A percentile compares a stretch with the other conserved stretches of the same genome.
Conservation (phyloP, 2,329 filamentous ascomycete genomes). For the Ascochyta pisi region DNA sequence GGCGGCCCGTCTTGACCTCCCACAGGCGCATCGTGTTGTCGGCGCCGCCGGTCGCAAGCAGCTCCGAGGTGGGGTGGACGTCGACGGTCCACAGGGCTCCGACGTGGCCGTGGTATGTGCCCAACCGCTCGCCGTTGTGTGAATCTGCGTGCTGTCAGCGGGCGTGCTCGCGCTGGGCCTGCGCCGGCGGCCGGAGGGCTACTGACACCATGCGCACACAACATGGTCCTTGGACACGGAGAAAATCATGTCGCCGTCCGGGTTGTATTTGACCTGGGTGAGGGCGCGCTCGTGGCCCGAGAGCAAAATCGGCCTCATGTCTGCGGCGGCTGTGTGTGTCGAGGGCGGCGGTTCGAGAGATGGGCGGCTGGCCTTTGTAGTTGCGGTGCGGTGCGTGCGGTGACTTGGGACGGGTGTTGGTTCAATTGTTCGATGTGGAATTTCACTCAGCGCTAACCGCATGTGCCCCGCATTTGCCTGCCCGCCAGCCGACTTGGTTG, state of each 20-base stretch:
- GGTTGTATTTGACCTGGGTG: conserved; percentile 85
- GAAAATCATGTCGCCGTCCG: conserved; percentile 96
- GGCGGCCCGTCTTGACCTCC: conserved; percentile 91
- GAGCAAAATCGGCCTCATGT: conserved; percentile 95
- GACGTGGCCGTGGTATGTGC: conserved; percentile 92
- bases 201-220: conserved; percentile 85
- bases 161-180: conserved; percentile 5
- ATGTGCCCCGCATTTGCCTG: conserved; percentile 17
- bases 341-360: conserved; percentile 21
- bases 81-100: conserved; percentile 99
- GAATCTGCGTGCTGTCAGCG: conserved; percentile 58
- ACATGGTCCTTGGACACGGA: conserved; percentile 95
- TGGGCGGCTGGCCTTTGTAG: conserved; percentile 30
- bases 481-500: background rate
- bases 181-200: conserved; percentile 2
- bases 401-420: conserved; percentile 36
- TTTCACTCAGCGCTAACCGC: conserved; percentile 24
- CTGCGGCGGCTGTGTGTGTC: conserved; percentile 24
- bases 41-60: conserved; percentile 93
- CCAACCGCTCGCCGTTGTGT: conserved; percentile 96
- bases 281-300: conserved; percentile 96
- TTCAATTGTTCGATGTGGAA: conserved; percentile 7
- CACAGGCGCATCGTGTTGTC: conserved; percentile 98
- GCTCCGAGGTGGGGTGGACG: conserved; percentile 86
- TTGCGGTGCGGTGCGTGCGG: conserved; percentile 26